Conservation (phyloP, 352 stramenopile genomes). For the Phytophthora ramorum region DNA sequence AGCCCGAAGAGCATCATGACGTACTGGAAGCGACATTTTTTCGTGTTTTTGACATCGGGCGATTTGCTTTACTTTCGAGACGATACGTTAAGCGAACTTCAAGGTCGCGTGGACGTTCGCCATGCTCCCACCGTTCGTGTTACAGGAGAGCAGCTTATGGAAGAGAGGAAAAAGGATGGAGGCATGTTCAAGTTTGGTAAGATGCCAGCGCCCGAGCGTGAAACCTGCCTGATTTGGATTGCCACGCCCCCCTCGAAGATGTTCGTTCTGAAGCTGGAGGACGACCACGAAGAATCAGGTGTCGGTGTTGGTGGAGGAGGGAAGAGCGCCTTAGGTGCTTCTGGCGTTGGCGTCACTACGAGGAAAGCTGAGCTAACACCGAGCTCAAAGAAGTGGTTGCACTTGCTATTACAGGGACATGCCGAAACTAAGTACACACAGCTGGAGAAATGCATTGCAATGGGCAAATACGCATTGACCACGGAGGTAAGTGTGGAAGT, state of each 20-base stretch:
- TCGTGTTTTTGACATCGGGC: conserved; percentile 75
- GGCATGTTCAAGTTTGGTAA: conserved; percentile 80
- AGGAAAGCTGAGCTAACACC: conserved; percentile 66
- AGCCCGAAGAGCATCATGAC: conserved; percentile 82
- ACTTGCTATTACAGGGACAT: conserved; percentile 74
- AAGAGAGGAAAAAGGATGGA: conserved; percentile 78
- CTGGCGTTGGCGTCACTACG: conserved; percentile 20
- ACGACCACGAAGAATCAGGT: conserved; percentile 56
- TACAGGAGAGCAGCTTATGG: conserved; percentile 74
- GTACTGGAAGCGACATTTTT: conserved; percentile 87
- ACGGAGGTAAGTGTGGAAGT: conserved; percentile 54
- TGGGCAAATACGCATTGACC: conserved; percentile 62
- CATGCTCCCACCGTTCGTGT: conserved; percentile 82
- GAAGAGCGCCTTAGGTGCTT: conserved; percentile 34
- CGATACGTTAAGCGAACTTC: conserved; percentile 70
- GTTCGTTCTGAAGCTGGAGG: conserved; percentile 83
- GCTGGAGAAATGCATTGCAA: conserved; percentile 76
- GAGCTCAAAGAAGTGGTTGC: conserved; percentile 80
- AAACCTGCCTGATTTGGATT: conserved; percentile 83
- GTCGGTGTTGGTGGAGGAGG: conserved; percentile 20
- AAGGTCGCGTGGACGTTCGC: conserved; percentile 79
- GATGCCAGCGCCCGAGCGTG: conserved; percentile 56
- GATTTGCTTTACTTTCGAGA: conserved; percentile 85
- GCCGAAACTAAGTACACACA: conserved; percentile 87
- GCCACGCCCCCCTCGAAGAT: conserved; percentile 85